phyloP scores from a whole-genome alignment of 2,329 filamentous ascomycete species.

The Canariomyces notabilis region DNA sequence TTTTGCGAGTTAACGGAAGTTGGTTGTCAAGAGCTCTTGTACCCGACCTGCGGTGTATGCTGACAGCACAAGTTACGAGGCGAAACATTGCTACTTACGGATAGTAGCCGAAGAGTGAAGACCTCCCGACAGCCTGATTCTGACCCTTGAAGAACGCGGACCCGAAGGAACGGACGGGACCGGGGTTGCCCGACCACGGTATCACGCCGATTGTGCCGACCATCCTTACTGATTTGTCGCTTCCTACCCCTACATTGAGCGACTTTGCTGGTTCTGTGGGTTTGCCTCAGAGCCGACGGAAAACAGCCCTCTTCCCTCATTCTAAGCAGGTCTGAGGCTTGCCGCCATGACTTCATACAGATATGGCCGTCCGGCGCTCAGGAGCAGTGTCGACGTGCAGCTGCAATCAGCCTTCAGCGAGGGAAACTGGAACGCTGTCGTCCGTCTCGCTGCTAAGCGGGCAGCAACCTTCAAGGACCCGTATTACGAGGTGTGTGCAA shows the following conservation, averaged over 20 bases:
- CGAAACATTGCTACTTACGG: too few species aligned
- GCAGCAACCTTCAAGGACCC: slow-evolving; percentile 45
- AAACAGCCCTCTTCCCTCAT: background rate
- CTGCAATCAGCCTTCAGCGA: slow-evolving; percentile 52
- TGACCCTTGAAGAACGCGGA: too few species aligned
- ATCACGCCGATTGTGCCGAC: background rate
- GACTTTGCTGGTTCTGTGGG: background rate
- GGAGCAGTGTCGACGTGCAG: slow-evolving; percentile 48
- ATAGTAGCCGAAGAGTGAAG: too few species aligned
- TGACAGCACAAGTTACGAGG: too few species aligned
- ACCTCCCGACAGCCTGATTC: too few species aligned
- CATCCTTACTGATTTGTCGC: background rate
- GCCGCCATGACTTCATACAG: slow-evolving; percentile 25
- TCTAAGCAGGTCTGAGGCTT: background rate
- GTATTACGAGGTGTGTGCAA: slow-evolving; percentile 48
- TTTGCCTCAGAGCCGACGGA: background rate
- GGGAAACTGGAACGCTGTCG: slow-evolving; percentile 47
- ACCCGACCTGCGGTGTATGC: too few species aligned
- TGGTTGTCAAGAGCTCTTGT: too few species aligned
- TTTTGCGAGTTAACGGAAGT: too few species aligned
- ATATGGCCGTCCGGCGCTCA: slow-evolving; percentile 37
- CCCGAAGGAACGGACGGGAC: too few species aligned
- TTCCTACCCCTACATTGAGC: background rate
- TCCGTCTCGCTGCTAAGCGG: slow-evolving; percentile 49
- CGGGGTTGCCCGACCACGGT: too few species aligned